Conservation (phyloP, 2,329 filamentous ascomycete species). For the Fusarium nelsonii region DNA sequence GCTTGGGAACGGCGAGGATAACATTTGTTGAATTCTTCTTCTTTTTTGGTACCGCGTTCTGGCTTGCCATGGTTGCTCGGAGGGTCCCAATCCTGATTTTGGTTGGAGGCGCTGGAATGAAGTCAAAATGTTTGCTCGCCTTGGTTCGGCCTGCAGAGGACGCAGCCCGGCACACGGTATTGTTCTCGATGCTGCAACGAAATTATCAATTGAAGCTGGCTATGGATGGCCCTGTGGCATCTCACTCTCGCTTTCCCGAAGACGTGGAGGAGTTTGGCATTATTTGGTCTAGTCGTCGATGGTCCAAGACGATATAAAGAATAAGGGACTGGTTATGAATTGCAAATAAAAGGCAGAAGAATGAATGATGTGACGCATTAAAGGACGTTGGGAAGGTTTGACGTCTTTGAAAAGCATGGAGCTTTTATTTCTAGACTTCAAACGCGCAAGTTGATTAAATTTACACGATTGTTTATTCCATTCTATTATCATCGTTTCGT, state of each 20-base stretch:
- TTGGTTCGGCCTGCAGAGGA: conserved; percentile 39
- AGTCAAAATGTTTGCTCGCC: conserved; percentile 40
- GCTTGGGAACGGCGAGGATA: conserved; percentile 42
- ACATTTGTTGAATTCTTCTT: conserved; percentile 42
- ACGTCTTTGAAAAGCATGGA: conserved; percentile 27
- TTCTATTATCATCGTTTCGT: not conserved
- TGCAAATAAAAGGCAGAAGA: conserved; percentile 36
- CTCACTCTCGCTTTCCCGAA: conserved; percentile 44
- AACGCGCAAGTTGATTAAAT: conserved; percentile 40
- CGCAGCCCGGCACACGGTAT: conserved; percentile 38
- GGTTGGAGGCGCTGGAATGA: conserved; percentile 42
- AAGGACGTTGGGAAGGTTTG: conserved; percentile 24
- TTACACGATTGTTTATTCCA: conserved; percentile 6
- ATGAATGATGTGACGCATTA: conserved; percentile 34
- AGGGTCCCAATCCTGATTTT: conserved; percentile 37
- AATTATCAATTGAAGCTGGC: conserved; percentile 50
- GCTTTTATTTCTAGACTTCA: conserved; percentile 38
- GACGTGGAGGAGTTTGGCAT: conserved; percentile 42
- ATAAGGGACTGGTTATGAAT: conserved; percentile 39
- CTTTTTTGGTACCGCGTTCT: conserved; percentile 44
- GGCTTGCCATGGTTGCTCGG: conserved; percentile 42
- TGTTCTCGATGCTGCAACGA: conserved; percentile 45
- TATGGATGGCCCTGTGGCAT: conserved; percentile 45
- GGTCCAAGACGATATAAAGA: conserved; percentile 44
- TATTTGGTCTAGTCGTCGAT: conserved; percentile 38